A percentile compares a stretch with the other conserved stretches of the same genome.
Conservation (phyloP, 2,329 filamentous ascomycete genomes). For the Hypoxylon sp. region DNA sequence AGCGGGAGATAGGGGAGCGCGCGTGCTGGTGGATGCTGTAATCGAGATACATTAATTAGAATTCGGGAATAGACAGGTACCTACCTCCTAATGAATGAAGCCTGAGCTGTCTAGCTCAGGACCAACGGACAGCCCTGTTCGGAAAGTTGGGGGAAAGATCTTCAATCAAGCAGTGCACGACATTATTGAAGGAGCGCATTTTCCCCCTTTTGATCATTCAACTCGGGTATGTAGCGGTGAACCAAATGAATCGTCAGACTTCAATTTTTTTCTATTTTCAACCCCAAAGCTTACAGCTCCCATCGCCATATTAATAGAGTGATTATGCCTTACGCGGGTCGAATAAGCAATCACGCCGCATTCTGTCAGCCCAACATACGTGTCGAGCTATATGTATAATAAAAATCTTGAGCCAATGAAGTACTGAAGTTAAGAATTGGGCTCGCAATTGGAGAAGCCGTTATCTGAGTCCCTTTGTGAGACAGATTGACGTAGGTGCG, state of each 20-base stretch:
- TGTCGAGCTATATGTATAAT: constrained; percentile 8
- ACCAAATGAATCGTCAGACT: constrained; percentile 14
- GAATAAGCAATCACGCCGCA: constrained; percentile 15
- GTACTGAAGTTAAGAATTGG: not conserved
- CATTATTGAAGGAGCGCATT: not conserved
- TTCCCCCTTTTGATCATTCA: constrained; percentile 1
- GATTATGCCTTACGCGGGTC: constrained; percentile 6
- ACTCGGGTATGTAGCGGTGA: constrained; percentile 10
- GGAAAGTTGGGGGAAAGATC: not conserved
- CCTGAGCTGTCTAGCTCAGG: too few relatives aligned
- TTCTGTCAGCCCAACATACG: constrained; percentile 13
- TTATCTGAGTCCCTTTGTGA: constrained; percentile 9
- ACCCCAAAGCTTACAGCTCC: constrained; percentile 13
- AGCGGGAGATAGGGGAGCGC: too few relatives aligned
- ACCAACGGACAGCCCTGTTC: too few relatives aligned
- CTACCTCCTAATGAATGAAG: not conserved
- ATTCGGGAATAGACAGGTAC: not conserved
- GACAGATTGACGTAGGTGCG: constrained; percentile 8
- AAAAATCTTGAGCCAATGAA: constrained; percentile 17
- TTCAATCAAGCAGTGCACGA: not conserved
- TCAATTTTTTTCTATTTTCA: constrained; percentile 14
- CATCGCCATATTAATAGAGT: not conserved
- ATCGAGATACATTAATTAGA: not conserved
- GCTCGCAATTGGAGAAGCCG: not conserved
- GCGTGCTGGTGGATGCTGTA: not conserved